Percentiles rank a stretch among this genome's conserved stretches.
phyloP scores from a whole-genome alignment of 1,284 basidiomycete species.

The Irpex sp. region DNA sequence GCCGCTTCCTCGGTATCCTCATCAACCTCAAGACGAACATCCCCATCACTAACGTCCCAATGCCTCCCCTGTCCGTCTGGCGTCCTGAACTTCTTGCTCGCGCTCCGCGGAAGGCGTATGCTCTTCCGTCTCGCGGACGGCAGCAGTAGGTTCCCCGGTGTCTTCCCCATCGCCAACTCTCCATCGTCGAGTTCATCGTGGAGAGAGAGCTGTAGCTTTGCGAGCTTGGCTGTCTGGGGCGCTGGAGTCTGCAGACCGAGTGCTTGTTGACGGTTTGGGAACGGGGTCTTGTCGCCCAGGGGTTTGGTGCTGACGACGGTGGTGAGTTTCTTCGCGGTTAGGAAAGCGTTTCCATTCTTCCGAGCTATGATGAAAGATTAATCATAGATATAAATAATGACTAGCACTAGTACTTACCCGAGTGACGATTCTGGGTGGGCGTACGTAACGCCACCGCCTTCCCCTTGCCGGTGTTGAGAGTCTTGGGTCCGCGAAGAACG shows the following conservation, averaged over 20 bases:
- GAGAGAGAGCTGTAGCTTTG: constrained; percentile 27
- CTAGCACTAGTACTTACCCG: background rate
- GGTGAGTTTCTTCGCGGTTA: constrained; percentile 2
- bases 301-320: constrained; percentile 33
- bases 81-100: constrained; percentile 46
- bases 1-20: constrained; percentile 12
- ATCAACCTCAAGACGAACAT: constrained; percentile 34
- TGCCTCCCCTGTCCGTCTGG: constrained; percentile 59
- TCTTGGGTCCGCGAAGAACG: constrained; percentile 24
- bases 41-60: constrained; percentile 69
- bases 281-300: constrained; percentile 51
- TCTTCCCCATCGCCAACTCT: constrained; percentile 16
- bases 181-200: too few species aligned
- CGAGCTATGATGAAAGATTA: background rate
- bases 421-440: background rate
- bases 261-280: constrained; percentile 43
- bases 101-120: constrained; percentile 27
- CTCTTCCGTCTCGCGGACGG: constrained; percentile 52
- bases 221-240: constrained; percentile 23
- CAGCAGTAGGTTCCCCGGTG: constrained; percentile 38
- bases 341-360: constrained; percentile 6
- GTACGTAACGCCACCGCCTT: too few species aligned
- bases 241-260: constrained; percentile 27
- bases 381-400: too few species aligned
- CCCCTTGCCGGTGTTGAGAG: too few species aligned